These are phyloP conservation scores for Aphanocladium album DNA, from an alignment of 2,329 filamentous ascomycete genomes.

Conservation along the genomic window DNA sequence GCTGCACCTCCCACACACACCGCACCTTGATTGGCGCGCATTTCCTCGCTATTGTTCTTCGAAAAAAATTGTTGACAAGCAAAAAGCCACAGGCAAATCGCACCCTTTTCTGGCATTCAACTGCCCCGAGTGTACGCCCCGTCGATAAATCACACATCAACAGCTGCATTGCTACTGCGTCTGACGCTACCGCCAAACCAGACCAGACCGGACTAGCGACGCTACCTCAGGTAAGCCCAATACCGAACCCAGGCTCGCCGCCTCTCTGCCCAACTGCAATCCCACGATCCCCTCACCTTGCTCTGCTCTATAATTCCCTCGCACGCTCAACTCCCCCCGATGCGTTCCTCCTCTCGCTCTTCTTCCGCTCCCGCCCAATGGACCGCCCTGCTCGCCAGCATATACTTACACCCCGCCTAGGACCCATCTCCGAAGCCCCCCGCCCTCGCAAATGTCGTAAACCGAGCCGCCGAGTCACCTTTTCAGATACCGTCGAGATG, in stretches of 20 bases:
- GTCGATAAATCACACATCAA: background rate
- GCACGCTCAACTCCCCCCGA: background rate
- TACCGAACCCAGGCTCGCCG: background rate
- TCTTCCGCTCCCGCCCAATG: background rate
- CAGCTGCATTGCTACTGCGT: background rate
- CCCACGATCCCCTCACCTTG: background rate
- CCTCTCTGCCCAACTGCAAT: background rate
- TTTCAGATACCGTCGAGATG: slow-evolving; percentile 40
- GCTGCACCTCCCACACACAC: background rate
- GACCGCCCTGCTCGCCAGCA: slow-evolving; percentile 2
- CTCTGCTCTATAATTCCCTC: background rate
- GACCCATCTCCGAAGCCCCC: slow-evolving; percentile 16
- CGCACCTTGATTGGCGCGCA: background rate
- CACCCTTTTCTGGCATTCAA: background rate
- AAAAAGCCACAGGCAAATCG: background rate
- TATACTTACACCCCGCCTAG: slow-evolving; percentile 11
- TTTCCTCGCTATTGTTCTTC: background rate
- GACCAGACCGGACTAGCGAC: background rate
- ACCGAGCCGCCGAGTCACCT: slow-evolving; percentile 25
- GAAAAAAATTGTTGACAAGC: background rate
- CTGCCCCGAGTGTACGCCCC: background rate
- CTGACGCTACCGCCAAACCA: slow-evolving; percentile 1
- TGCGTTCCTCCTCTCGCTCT: background rate
- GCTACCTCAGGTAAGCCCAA: slow-evolving; percentile 8
- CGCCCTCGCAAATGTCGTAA: slow-evolving; percentile 31